These are phyloP conservation scores for Ophiocordyceps camponoti-leonardi DNA, from an alignment of 2,329 filamentous ascomycete genomes.

Conservation along the genomic window DNA sequence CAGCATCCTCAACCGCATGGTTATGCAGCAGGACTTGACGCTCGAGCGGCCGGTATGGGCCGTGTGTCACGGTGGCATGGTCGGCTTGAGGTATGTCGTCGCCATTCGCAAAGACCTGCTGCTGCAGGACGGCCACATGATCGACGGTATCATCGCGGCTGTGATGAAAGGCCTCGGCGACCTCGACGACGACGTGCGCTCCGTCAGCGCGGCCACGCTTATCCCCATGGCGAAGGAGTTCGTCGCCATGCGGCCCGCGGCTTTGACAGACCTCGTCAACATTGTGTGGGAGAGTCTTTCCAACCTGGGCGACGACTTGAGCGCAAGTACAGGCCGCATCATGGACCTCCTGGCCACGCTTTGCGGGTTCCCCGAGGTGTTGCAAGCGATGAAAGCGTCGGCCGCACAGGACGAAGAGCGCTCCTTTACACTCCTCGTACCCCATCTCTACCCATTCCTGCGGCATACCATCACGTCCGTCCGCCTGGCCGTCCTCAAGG, in stretches of 20 bases:
- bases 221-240: slow-evolving; percentile 95
- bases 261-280: slow-evolving; percentile 68
- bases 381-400: slow-evolving; percentile 86
- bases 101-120: slow-evolving; percentile 87
- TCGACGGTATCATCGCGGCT: slow-evolving; percentile 80
- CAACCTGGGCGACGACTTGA: slow-evolving; percentile 90
- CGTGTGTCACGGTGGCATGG: slow-evolving; percentile 95
- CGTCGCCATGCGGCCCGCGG: slow-evolving; percentile 62
- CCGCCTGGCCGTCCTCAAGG: slow-evolving; percentile 79
- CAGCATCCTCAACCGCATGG: slow-evolving; percentile 67
- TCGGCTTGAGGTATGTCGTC: slow-evolving; percentile 85
- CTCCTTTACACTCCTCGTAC: slow-evolving; percentile 83
- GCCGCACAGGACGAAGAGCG: slow-evolving; percentile 68
- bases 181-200: slow-evolving; percentile 84
- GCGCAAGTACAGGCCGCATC: slow-evolving; percentile 90
- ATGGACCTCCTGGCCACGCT: slow-evolving; percentile 96
- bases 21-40: slow-evolving; percentile 73
- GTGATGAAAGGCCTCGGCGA: slow-evolving; percentile 93
- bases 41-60: slow-evolving; percentile 71
- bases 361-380: slow-evolving; percentile 82
- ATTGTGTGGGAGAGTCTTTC: slow-evolving; percentile 97
- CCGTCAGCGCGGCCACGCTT: slow-evolving; percentile 91
- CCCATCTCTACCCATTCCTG: slow-evolving; percentile 86
- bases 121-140: slow-evolving; percentile 64
- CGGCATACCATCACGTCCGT: slow-evolving; percentile 95